These are phyloP conservation scores for Lycium barbarum DNA, from an alignment of 257 asterid species.

Conservation along the genomic window DNA sequence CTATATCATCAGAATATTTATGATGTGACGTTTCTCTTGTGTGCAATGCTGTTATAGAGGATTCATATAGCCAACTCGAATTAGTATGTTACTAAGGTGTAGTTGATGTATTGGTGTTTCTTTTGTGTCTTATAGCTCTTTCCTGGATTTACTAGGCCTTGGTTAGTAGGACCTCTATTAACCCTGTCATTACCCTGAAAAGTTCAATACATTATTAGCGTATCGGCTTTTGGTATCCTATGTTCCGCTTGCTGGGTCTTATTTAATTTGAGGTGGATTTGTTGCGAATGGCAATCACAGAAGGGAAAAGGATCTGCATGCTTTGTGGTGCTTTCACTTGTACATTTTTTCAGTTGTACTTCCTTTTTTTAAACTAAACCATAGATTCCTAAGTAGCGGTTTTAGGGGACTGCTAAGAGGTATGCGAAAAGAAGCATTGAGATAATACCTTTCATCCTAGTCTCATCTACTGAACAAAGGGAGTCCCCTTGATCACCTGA, in stretches of 20 bases:
- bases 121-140: conserved; percentile 6
- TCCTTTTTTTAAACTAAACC: neutral
- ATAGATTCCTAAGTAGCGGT: neutral
- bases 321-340: neutral
- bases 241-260: neutral
- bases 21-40: neutral
- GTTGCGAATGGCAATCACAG: neutral
- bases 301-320: conserved; percentile 2
- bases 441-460: neutral
- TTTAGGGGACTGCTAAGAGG: neutral
- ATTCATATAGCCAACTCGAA: neutral
- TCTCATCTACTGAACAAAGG: neutral
- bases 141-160: neutral
- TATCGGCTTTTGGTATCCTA: neutral
- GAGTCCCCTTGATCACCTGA: neutral
- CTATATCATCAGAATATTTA: conserved; percentile 19
- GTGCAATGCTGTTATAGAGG: neutral
- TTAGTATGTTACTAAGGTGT: neutral
- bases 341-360: neutral
- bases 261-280: neutral
- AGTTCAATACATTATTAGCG: neutral
- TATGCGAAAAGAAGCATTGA: neutral
- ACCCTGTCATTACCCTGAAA: neutral
- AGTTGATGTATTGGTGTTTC: conserved; percentile 17
- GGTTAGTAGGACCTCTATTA: conserved; percentile 1